Base-by-base conservation (phyloP, 371 early-diverging fungal genomes). In the Rhizopus microsporus region DNA sequence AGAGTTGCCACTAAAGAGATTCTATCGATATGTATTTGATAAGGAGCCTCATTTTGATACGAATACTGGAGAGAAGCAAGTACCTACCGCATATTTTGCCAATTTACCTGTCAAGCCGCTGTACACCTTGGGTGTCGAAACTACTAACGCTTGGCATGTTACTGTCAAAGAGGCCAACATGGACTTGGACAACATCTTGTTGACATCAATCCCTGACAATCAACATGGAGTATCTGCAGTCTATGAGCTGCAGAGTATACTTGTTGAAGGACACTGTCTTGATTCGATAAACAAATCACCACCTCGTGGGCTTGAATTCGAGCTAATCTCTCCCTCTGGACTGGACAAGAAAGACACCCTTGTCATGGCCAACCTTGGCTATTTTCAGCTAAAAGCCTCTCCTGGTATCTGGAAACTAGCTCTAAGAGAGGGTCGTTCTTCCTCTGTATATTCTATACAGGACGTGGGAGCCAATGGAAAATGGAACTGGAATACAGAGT, bases 301-400 rank as follows among this genome's bases (percentile, higher is more conserved):
- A 5, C 95, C 96, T 40, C 88, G 94, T 10, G 97, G 97, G 0
- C 80, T 93, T 7, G 93, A 98, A 67, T 89, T 95, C 48, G 79
- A 88, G 7, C 85, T 97, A 12, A 62, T 68, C 0, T 58, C 71
- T 0, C 64, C 67, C 0, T 59, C 68, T 0, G 56, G 80, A 3
- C 74, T 84, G 5, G 71, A 67, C 0, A 80, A 83, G 42, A 88
- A 86, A 0, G 96, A 95, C 62, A 96, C 96, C 3, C 90, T 95
- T 38, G 94, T 96, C 3, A 97, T 97, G 98, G 93, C 94, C 35
- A 97, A 97, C 54, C 77, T 95, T 16, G 98, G 98, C 1, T 97
- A 97, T 63, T 81, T 96, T 60, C 98, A 97, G 66, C 80, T 97
- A 35, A 92, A 94, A 66, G 94, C 96, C 3, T 82, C 83, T 45